phyloP scores from a whole-genome alignment of 1,139 yeast species.

The Saccharomycopsis hybrid region DNA sequence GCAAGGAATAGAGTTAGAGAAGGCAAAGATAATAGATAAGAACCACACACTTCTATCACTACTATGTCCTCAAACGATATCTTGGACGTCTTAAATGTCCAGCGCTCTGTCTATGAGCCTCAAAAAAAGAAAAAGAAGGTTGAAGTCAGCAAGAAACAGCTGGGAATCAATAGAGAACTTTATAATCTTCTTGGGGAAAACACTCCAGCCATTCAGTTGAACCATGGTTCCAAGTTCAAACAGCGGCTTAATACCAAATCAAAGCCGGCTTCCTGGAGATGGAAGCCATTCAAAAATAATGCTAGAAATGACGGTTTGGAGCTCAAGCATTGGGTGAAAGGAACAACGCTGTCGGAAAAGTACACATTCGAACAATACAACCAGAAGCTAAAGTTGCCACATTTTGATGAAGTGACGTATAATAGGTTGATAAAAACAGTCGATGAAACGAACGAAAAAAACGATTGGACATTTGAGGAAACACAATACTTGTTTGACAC shows the following conservation, averaged over 20 bases:
- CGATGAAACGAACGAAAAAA: constrained; percentile 21
- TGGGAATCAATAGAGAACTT: constrained; percentile 86
- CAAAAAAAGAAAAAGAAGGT: constrained; percentile 28
- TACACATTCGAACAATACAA: constrained; percentile 75
- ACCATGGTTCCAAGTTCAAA: constrained; percentile 50
- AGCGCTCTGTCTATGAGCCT: constrained; percentile 28
- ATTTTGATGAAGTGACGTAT: constrained; percentile 63
- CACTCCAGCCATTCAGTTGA: constrained; percentile 72
- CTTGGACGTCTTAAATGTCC: constrained; percentile 68
- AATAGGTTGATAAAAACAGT: constrained; percentile 34
- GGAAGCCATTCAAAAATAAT: constrained; percentile 52
- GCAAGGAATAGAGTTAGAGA: too few species aligned
- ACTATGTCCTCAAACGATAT: constrained; percentile 43
- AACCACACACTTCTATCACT: too few species aligned
- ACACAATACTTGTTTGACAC: constrained; percentile 69
- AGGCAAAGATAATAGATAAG: too few species aligned
- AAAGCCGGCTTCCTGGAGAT: constrained; percentile 79
- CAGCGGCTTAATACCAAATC: constrained; percentile 52
- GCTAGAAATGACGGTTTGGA: constrained; percentile 44
- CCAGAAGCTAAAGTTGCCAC: constrained; percentile 63
- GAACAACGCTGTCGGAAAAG: constrained; percentile 32
- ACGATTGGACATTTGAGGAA: constrained; percentile 68
- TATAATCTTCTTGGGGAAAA: constrained; percentile 86
- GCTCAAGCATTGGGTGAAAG: constrained; percentile 84
- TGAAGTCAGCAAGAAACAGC: constrained; percentile 29